phyloP scores from a whole-genome alignment of 2,329 filamentous ascomycete species.

The Stenocarpella maydis region DNA sequence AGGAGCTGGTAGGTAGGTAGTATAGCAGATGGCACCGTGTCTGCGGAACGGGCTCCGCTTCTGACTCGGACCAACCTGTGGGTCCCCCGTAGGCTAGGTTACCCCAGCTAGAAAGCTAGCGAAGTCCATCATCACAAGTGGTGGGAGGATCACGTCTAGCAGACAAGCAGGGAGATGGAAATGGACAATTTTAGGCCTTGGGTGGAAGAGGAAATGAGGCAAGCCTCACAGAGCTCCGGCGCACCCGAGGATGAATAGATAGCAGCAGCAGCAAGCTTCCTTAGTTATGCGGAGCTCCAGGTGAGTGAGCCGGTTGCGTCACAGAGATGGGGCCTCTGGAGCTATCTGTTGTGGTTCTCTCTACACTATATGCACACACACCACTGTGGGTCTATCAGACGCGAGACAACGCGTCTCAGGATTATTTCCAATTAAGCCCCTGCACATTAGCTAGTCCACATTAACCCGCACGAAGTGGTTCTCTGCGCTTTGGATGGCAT shows the following conservation, averaged over 20 bases:
- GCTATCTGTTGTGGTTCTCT: not conserved
- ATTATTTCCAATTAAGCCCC: slow-evolving; percentile 7
- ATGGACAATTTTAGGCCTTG: slow-evolving; percentile 1
- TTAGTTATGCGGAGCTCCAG: not conserved
- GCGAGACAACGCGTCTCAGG: slow-evolving; percentile 15
- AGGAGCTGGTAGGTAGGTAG: too few species aligned
- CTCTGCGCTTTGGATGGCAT: not conserved
- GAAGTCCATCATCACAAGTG: slow-evolving; percentile 11
- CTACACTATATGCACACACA: too few species aligned
- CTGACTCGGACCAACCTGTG: slow-evolving; percentile 5
- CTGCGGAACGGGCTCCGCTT: slow-evolving; percentile 17
- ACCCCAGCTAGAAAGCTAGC: slow-evolving; percentile 3
- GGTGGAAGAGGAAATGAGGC: not conserved
- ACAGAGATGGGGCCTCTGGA: not conserved
- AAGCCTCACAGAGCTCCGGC: not conserved
- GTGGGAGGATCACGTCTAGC: not conserved
- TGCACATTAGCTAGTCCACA: slow-evolving; percentile 3
- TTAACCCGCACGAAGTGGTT: not conserved
- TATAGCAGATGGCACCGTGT: not conserved
- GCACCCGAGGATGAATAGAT: not conserved
- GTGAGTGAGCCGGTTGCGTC: not conserved
- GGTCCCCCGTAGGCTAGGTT: slow-evolving; percentile 12
- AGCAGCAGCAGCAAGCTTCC: too few species aligned
- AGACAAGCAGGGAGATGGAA: not conserved
- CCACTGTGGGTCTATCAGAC: slow-evolving; percentile 28